A percentile compares a stretch with the other conserved stretches of the same genome.
Evolutionary conservation across 75 land plant species (phyloP).

Genomic region (Cryptomeria japonica): DNA sequence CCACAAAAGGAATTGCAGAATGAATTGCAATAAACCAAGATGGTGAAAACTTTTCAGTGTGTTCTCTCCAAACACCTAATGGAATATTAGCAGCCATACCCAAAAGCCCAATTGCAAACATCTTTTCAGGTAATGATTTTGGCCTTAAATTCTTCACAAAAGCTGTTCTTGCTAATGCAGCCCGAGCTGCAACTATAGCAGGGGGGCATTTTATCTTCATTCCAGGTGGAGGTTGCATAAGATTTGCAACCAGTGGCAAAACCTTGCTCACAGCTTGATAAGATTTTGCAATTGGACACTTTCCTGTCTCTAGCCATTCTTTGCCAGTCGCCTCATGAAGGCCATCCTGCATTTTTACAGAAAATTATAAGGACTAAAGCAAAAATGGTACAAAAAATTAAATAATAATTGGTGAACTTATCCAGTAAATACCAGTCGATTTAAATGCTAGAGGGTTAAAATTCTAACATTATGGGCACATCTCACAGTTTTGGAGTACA

Average conservation of each 20-base stretch:
- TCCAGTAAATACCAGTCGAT: neutral
- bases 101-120: slow-evolving; percentile 74
- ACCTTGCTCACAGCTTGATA: slow-evolving; percentile 83
- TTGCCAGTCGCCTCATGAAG: slow-evolving; percentile 71
- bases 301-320: slow-evolving; percentile 93
- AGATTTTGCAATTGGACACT: slow-evolving; percentile 97
- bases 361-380: neutral
- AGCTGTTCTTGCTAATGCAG: slow-evolving; percentile 84
- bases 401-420: neutral
- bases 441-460: neutral
- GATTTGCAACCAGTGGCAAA: slow-evolving; percentile 83
- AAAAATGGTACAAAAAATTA: neutral
- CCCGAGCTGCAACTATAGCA: slow-evolving; percentile 87
- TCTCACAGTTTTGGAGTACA: neutral
- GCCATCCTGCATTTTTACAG: slow-evolving; percentile 19
- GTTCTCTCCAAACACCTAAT: slow-evolving; percentile 94
- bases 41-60: slow-evolving; percentile 91
- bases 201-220: slow-evolving; percentile 83
- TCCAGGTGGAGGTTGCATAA: slow-evolving; percentile 76
- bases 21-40: slow-evolving; percentile 95
- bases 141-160: slow-evolving; percentile 84
- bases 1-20: slow-evolving; percentile 95
- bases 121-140: slow-evolving; percentile 77
- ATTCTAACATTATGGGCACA: neutral
- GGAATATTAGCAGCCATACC: slow-evolving; percentile 98